Conservation (phyloP, 2,329 filamentous ascomycete species). For the Talaromyces sp. region DNA sequence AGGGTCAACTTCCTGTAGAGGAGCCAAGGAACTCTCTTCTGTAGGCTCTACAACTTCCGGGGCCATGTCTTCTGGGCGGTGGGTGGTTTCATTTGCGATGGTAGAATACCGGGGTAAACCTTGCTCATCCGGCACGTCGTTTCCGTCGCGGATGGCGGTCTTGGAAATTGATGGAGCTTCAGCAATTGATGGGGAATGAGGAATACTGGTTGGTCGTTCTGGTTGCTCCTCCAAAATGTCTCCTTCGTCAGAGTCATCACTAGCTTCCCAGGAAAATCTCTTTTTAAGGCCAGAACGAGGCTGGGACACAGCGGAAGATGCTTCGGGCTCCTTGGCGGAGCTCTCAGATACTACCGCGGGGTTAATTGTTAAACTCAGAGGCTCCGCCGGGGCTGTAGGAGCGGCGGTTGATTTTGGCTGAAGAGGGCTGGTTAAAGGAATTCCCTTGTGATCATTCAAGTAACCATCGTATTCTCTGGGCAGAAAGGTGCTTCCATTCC, state of each 20-base stretch:
- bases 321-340: conserved; percentile 11
- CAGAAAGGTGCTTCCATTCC: background rate
- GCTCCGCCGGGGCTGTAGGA: conserved; percentile 14
- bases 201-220: background rate
- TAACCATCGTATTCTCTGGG: conserved; percentile 30
- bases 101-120: background rate
- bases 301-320: conserved; percentile 14
- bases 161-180: background rate
- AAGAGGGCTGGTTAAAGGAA: conserved; percentile 14
- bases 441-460: conserved; percentile 24
- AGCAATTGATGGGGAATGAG: conserved; percentile 1
- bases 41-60: background rate
- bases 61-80: background rate
- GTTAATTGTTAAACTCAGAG: conserved; percentile 14
- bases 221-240: conserved; percentile 5
- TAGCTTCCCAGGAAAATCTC: conserved; percentile 41
- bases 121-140: background rate
- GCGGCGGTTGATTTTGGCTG: conserved; percentile 10
- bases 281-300: conserved; percentile 26
- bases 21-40: background rate
- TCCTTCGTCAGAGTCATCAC: conserved; percentile 14
- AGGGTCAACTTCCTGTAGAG: background rate
- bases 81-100: background rate
- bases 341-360: conserved; percentile 16
- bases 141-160: background rate